A percentile compares a stretch with the other conserved stretches of the same genome.
Evolutionary conservation across 495 filamentous ascomycete genomes (phyloP).

Genomic region (Clavariopsis aquatica): DNA sequence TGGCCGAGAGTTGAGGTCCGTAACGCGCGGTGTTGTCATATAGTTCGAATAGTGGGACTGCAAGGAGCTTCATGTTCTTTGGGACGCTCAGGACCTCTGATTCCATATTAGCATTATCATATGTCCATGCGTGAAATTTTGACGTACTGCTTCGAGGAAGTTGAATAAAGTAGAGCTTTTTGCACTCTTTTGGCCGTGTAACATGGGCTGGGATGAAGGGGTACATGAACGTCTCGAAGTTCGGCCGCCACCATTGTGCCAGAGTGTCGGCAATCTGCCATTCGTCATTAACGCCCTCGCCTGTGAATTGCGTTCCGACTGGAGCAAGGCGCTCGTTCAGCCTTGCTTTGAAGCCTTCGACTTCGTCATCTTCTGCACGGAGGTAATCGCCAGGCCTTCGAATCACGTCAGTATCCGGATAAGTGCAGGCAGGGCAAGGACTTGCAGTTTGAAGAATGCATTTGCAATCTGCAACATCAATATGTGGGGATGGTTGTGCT

Average conservation of each 20-base stretch:
- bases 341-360: conserved; percentile 87
- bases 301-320: conserved; percentile 81
- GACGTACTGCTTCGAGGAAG: conserved; percentile 83
- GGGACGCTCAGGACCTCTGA: conserved; percentile 93
- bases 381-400: conserved; percentile 88
- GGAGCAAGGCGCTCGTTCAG: conserved; percentile 92
- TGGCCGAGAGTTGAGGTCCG: conserved; percentile 92
- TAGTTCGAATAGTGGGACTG: conserved; percentile 93
- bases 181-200: conserved; percentile 96
- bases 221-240: conserved; percentile 99
- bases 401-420: neutral
- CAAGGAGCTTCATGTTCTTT: conserved; percentile 99
- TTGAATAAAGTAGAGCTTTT: conserved; percentile 97
- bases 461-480: conserved; percentile 99
- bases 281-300: conserved; percentile 81
- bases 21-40: conserved; percentile 97
- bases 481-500: conserved; percentile 97
- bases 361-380: conserved; percentile 82
- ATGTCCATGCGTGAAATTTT: conserved; percentile 1
- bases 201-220: conserved; percentile 94
- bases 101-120: conserved; percentile 4
- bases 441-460: conserved; percentile 93
- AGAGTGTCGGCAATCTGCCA: conserved; percentile 94
- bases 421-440: neutral
- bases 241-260: conserved; percentile 97